A percentile compares a stretch with the other conserved stretches of the same genome.
phyloP scores from a whole-genome alignment of 345 rosid genomes.

The Eucalyptus curtisii region DNA sequence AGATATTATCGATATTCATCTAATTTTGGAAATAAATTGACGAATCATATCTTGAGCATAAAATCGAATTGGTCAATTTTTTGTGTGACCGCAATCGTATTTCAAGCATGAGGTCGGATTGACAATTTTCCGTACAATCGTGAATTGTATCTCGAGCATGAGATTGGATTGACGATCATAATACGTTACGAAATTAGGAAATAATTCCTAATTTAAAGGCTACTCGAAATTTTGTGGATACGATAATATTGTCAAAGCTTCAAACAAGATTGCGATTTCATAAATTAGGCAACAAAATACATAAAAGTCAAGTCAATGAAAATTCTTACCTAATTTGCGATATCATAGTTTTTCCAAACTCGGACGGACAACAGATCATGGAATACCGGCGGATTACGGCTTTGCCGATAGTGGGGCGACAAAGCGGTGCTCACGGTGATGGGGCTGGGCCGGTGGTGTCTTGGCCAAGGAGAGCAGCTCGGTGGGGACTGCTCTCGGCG shows the following conservation, averaged over 20 bases:
- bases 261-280: too few relatives aligned
- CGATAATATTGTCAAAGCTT: too few relatives aligned
- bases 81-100: fast-evolving
- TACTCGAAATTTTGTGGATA: fast-evolving
- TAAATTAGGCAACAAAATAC: not conserved
- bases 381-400: too few relatives aligned
- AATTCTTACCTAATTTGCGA: not conserved
- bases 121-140: fast-evolving
- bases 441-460: not conserved
- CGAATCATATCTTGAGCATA: fast-evolving
- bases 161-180: fast-evolving
- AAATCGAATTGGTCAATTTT: too few relatives aligned
- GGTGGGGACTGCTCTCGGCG: not conserved
- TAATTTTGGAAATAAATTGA: too few relatives aligned
- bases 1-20: too few relatives aligned
- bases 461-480: not conserved
- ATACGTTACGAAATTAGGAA: fast-evolving
- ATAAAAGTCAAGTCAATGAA: not conserved
- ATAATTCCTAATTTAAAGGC: not conserved
- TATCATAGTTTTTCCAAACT: not conserved
- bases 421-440: not conserved
- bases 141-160: fast-evolving
- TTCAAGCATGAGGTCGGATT: fast-evolving
- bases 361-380: not conserved
- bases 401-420: fast-evolving